A percentile compares a stretch with the other conserved stretches of the same genome.
phyloP scores from a whole-genome alignment of 1,139 yeast species.

The Magnusiomyces tetraspermus region DNA sequence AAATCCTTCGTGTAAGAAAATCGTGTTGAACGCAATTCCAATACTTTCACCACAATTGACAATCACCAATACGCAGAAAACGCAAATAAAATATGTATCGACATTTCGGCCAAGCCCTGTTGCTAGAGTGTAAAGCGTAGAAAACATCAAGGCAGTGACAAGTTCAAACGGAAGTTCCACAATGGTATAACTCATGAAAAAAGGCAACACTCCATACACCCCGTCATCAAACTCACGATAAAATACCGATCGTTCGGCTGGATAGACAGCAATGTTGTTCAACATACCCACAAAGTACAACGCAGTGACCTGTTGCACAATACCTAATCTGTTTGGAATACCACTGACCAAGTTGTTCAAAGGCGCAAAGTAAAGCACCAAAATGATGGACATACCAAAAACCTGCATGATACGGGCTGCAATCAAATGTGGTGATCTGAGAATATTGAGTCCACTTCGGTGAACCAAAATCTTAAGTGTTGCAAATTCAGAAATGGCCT shows the following conservation, averaged over 20 bases:
- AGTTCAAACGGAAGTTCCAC: slow-evolving; percentile 71
- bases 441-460: slow-evolving; percentile 44
- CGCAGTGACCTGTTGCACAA: slow-evolving; percentile 64
- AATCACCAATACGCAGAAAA: slow-evolving; percentile 45
- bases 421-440: slow-evolving; percentile 53
- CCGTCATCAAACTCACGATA: slow-evolving; percentile 73
- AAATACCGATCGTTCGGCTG: slow-evolving; percentile 62
- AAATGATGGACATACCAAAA: slow-evolving; percentile 52
- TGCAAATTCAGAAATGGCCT: slow-evolving; percentile 29
- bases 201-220: slow-evolving; percentile 58
- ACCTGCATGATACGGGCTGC: slow-evolving; percentile 62
- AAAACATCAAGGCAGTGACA: slow-evolving; percentile 47
- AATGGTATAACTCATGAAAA: slow-evolving; percentile 53
- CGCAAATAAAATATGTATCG: slow-evolving; percentile 56
- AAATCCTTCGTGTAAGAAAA: slow-evolving; percentile 66
- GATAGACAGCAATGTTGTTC: slow-evolving; percentile 66
- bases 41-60: slow-evolving; percentile 75
- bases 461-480: slow-evolving; percentile 38
- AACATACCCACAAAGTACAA: slow-evolving; percentile 73
- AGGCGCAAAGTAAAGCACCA: slow-evolving; percentile 66
- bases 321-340: slow-evolving; percentile 58
- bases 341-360: slow-evolving; percentile 50
- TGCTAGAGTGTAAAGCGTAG: slow-evolving; percentile 55
- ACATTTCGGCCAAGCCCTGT: slow-evolving; percentile 67
- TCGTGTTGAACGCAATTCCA: slow-evolving; percentile 69